Conservation (phyloP, 2,329 filamentous ascomycete genomes). For the Colletotrichum truncatum region DNA sequence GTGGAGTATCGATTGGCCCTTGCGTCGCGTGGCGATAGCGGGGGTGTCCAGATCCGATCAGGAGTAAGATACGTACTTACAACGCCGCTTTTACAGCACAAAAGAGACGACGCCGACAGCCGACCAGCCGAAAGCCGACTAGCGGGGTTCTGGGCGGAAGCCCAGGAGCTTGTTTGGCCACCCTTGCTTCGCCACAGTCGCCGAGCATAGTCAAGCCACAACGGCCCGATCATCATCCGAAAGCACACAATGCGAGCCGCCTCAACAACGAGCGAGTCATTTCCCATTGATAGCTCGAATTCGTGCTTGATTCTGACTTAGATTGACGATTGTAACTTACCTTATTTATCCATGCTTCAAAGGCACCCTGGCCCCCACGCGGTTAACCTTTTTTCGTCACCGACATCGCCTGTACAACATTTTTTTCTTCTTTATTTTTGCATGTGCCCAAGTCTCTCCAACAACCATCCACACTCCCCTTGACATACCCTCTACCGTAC, state of each 20-base stretch:
- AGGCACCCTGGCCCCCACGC: conserved; percentile 21
- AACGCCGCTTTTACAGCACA: background rate
- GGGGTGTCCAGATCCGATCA: background rate
- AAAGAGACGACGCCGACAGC: background rate
- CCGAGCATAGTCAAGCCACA: background rate
- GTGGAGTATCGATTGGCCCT: conserved; percentile 19
- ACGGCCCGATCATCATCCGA: background rate
- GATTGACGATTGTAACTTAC: conserved; percentile 19
- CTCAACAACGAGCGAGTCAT: conserved; percentile 20
- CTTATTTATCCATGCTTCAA: conserved; percentile 16
- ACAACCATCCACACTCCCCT: background rate
- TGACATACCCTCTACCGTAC: background rate
- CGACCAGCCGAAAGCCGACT: too few species aligned
- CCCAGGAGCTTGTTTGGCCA: background rate
- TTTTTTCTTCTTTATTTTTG: too few species aligned
- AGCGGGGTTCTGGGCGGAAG: too few species aligned
- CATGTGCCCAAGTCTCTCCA: conserved; percentile 16
- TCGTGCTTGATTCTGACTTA: conserved; percentile 13
- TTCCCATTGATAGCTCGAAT: background rate
- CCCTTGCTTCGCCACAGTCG: background rate
- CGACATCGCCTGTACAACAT: conserved; percentile 16
- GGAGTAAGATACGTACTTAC: background rate
- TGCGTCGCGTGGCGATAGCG: conserved; percentile 6
- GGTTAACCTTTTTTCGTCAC: conserved; percentile 22
- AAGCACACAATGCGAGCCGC: background rate